Evolutionary conservation across 73 alveolate genomes (phyloP).

Genomic region (Diophrys appendiculata): DNA sequence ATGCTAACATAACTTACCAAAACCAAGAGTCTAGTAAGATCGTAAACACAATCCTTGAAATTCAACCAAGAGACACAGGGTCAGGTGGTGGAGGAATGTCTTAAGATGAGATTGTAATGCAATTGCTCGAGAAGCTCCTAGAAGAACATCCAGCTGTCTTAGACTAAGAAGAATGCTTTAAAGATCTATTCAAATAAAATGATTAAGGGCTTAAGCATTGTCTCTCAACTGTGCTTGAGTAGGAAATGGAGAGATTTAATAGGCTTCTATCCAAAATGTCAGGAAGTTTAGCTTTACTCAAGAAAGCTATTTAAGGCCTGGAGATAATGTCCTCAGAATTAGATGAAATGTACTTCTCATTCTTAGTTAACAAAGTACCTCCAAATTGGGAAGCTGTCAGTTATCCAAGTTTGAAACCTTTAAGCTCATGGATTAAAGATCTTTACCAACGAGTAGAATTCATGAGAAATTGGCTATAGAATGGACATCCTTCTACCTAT

Average conservation of each 20-base stretch:
- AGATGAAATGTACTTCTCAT: constrained; percentile 93
- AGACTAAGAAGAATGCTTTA: constrained; percentile 59
- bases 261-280: constrained; percentile 85
- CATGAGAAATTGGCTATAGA: constrained; percentile 95
- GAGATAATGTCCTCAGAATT: constrained; percentile 98
- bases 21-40: constrained; percentile 81
- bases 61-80: constrained; percentile 92
- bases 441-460: constrained; percentile 93
- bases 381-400: constrained; percentile 95
- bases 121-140: constrained; percentile 58
- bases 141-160: constrained; percentile 52
- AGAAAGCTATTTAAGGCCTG: constrained; percentile 95
- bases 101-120: constrained; percentile 88
- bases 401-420: constrained; percentile 93
- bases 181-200: constrained; percentile 50
- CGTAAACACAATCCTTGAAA: constrained; percentile 78
- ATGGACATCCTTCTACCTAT: constrained; percentile 95
- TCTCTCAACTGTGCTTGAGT: constrained; percentile 88
- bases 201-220: constrained; percentile 79
- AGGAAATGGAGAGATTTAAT: constrained; percentile 95
- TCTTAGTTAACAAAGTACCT: constrained; percentile 96
- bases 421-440: constrained; percentile 98
- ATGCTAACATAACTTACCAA: constrained; percentile 97
- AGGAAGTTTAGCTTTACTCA: constrained; percentile 81
- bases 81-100: constrained; percentile 81